Evolutionary conservation across 495 filamentous ascomycete genomes (phyloP).

Genomic region (Neurospora sp.): DNA sequence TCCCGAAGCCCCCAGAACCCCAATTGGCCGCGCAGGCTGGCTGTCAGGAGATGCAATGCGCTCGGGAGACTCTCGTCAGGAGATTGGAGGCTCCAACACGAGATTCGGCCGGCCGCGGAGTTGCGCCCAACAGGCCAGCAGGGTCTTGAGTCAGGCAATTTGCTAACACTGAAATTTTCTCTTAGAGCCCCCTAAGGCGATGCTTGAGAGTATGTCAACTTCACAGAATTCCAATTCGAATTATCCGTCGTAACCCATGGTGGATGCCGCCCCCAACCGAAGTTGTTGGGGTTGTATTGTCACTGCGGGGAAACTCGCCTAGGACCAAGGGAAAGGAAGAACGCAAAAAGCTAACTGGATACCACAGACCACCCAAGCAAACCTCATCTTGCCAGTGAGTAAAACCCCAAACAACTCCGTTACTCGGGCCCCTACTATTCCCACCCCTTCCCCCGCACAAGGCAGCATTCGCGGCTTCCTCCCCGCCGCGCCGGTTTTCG

Average conservation of each 20-base stretch:
- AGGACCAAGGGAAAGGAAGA: constrained; percentile 16
- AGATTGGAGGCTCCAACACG: neutral
- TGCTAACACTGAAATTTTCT: constrained; percentile 4
- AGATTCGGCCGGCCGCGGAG: neutral
- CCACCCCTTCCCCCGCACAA: neutral
- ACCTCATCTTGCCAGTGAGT: constrained; percentile 43
- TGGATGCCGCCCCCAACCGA: neutral
- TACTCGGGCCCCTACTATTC: neutral
- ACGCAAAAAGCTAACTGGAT: constrained; percentile 20
- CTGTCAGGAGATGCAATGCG: neutral
- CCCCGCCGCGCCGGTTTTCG: neutral
- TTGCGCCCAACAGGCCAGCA: neutral
- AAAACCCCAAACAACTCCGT: neutral
- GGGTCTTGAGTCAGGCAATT: neutral
- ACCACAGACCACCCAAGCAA: constrained; percentile 47
- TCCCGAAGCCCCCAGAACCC: constrained; percentile 2
- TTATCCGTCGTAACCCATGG: neutral
- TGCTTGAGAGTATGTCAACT: constrained; percentile 48
- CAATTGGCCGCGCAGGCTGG: constrained; percentile 3
- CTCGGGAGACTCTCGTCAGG: neutral
- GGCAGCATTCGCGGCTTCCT: neutral
- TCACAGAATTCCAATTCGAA: neutral
- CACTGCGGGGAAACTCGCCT: constrained; percentile 14
- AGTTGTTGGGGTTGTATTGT: constrained; percentile 11
- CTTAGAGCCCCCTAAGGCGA: constrained; percentile 45